Conservation (phyloP, 345 rosid species). For the Garcia nutans region DNA sequence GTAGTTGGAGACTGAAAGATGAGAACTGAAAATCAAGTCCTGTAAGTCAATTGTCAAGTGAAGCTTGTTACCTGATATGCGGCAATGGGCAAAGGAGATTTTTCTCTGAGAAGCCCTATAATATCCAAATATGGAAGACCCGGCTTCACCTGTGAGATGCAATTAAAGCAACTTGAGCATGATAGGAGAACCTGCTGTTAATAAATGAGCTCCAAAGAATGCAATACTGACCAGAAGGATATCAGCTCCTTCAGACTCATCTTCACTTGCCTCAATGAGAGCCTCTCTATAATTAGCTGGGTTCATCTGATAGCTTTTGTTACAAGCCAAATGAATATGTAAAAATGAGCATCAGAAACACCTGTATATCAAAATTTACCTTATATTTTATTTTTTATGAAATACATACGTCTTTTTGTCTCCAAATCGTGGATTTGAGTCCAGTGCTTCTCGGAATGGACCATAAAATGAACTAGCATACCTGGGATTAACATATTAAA, state of each 20-base stretch:
- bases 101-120: conserved; percentile 79
- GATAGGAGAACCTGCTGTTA: background rate
- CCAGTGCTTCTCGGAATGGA: conserved; percentile 91
- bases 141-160: conserved; percentile 71
- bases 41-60: background rate
- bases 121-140: conserved; percentile 97
- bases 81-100: conserved; percentile 80
- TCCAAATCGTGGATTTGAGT: conserved; percentile 92
- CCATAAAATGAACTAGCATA: conserved; percentile 97
- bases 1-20: background rate
- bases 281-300: conserved; percentile 96
- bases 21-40: background rate
- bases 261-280: conserved; percentile 73
- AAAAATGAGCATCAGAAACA: conserved; percentile 14
- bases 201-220: conserved; percentile 11
- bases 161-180: conserved; percentile 21
- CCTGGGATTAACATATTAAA: conserved; percentile 37
- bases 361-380: background rate
- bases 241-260: conserved; percentile 97
- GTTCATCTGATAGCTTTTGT: conserved; percentile 93
- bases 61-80: conserved; percentile 69
- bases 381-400: conserved; percentile 2
- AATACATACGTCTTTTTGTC: conserved; percentile 80
- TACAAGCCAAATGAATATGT: conserved; percentile 28
- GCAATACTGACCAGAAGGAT: conserved; percentile 68